These are phyloP conservation scores for Chenopodium berlandieri DNA, from an alignment of 148 eudicot species.

Conservation along the genomic window DNA sequence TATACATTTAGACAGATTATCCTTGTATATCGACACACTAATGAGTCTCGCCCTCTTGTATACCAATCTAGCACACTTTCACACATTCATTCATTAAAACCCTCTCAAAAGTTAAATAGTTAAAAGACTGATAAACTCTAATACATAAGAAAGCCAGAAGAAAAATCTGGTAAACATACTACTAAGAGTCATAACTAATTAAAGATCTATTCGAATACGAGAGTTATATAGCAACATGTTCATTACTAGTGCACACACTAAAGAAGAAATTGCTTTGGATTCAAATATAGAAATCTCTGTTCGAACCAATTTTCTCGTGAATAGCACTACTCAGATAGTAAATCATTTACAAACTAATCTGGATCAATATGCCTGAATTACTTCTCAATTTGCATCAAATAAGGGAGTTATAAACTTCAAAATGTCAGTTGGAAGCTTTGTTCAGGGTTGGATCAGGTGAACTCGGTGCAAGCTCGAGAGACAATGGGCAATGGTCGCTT, in stretches of 20 bases:
- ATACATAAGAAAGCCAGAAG: too few relatives aligned
- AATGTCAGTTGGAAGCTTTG: conserved; percentile 14
- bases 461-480: conserved; percentile 65
- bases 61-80: too few relatives aligned
- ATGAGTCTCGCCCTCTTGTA: too few relatives aligned
- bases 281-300: not conserved
- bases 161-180: not conserved
- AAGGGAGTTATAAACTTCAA: not conserved
- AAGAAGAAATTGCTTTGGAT: not conserved
- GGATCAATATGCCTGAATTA: not conserved
- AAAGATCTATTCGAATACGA: not conserved
- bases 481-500: conserved; percentile 95
- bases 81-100: too few relatives aligned
- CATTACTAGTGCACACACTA: not conserved
- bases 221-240: not conserved
- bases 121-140: too few relatives aligned
- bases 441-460: conserved; percentile 26
- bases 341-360: conserved; percentile 1
- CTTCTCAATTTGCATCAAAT: not conserved
- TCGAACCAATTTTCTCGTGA: not conserved
- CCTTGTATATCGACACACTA: too few relatives aligned
- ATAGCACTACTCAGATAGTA: conserved; percentile 6
- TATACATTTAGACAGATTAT: too few relatives aligned
- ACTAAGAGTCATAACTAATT: not conserved
- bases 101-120: too few relatives aligned